A percentile compares a stretch with the other conserved stretches of the same genome.
These are phyloP conservation scores for Crithidia fasciculata DNA, from an alignment of 208 protist species.

Conservation along the genomic window DNA sequence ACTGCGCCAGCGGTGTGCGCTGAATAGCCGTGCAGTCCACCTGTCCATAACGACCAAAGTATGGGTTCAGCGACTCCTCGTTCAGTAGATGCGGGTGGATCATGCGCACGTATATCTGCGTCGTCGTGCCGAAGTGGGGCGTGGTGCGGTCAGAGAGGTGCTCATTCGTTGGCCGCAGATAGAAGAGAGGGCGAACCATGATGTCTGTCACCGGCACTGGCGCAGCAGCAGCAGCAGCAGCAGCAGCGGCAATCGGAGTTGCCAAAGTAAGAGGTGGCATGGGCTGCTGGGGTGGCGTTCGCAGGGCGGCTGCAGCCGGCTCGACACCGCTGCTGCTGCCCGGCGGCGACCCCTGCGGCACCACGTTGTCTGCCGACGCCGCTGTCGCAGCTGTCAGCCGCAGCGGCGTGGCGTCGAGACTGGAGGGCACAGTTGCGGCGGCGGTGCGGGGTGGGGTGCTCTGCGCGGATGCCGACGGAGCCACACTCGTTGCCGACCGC, in stretches of 20 bases:
- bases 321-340: background rate
- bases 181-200: slow-evolving; percentile 35
- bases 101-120: slow-evolving; percentile 83
- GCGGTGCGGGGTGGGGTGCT: background rate
- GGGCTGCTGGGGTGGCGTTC: background rate
- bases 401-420: slow-evolving; percentile 9
- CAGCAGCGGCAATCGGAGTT: background rate
- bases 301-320: background rate
- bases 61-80: slow-evolving; percentile 88
- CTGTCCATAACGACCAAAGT: slow-evolving; percentile 91
- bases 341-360: too few relatives aligned
- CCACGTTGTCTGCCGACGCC: too few relatives aligned
- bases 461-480: too few relatives aligned
- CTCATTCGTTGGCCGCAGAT: slow-evolving; percentile 40
- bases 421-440: background rate
- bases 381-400: background rate
- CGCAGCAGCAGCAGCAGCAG: background rate
- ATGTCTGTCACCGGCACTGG: slow-evolving; percentile 6
- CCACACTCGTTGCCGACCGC: background rate
- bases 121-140: slow-evolving; percentile 15
- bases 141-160: background rate
- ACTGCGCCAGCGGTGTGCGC: slow-evolving; percentile 40
- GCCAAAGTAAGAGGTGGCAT: background rate
- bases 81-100: slow-evolving; percentile 60
- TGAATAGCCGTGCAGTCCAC: slow-evolving; percentile 59